phyloP scores from a whole-genome alignment of 164 flowering plant genomes.

The Santalum album region DNA sequence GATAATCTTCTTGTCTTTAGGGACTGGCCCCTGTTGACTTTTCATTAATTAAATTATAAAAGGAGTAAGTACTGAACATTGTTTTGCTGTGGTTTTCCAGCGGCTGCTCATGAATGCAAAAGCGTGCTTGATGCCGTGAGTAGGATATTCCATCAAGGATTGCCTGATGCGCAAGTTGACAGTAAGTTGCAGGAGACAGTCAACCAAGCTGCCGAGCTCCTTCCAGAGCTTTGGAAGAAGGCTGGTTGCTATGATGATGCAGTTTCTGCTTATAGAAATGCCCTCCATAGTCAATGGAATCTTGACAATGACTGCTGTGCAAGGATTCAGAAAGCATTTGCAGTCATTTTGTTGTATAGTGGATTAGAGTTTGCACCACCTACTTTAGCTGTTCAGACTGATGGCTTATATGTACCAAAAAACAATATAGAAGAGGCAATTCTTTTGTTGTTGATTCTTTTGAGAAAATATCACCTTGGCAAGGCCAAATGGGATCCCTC shows the following conservation, averaged over 20 bases:
- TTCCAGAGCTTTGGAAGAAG: slow-evolving; percentile 90
- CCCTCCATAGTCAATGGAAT: slow-evolving; percentile 86
- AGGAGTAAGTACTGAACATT: slow-evolving; percentile 7
- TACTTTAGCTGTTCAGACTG: slow-evolving; percentile 62
- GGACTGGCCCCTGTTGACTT: background rate
- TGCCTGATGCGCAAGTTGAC: slow-evolving; percentile 62
- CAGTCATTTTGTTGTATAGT: slow-evolving; percentile 69
- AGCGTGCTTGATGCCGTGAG: slow-evolving; percentile 91
- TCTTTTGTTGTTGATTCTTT: slow-evolving; percentile 73
- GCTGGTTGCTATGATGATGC: slow-evolving; percentile 74
- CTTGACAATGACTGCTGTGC: slow-evolving; percentile 74
- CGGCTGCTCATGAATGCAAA: slow-evolving; percentile 85
- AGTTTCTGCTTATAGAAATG: slow-evolving; percentile 71
- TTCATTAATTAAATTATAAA: slow-evolving; percentile 1
- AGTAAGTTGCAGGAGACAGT: slow-evolving; percentile 81
- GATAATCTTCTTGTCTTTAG: background rate
- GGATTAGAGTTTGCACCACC: slow-evolving; percentile 91
- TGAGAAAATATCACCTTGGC: slow-evolving; percentile 59
- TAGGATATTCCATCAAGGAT: slow-evolving; percentile 66
- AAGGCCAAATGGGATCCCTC: slow-evolving; percentile 80
- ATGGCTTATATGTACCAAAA: slow-evolving; percentile 73
- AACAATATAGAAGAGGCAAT: slow-evolving; percentile 90
- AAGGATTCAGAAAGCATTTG: slow-evolving; percentile 81
- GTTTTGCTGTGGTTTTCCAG: slow-evolving; percentile 39
- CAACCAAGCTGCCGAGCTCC: slow-evolving; percentile 88